Conservation (phyloP, 2,329 filamentous ascomycete genomes). For the Exophiala mesophila region DNA sequence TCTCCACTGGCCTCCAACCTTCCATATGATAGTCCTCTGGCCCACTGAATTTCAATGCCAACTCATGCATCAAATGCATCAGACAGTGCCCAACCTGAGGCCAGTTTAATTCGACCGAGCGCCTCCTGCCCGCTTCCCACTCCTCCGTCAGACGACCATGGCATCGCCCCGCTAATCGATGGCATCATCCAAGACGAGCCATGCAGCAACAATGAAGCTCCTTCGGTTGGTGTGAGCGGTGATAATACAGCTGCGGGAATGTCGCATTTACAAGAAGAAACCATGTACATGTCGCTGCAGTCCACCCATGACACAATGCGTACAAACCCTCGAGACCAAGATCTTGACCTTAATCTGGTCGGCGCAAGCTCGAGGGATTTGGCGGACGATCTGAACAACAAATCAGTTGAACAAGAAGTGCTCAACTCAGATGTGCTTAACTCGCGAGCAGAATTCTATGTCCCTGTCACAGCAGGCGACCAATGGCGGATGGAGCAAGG, state of each 20-base stretch:
- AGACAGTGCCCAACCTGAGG: slow-evolving; percentile 7
- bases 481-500: not conserved
- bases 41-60: slow-evolving; percentile 23
- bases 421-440: not conserved
- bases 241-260: slow-evolving; percentile 27
- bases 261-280: slow-evolving; percentile 25
- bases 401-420: not conserved
- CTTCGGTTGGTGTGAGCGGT: slow-evolving; percentile 7
- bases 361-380: not conserved
- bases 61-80: slow-evolving; percentile 21
- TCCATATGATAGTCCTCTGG: slow-evolving; percentile 24
- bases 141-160: slow-evolving; percentile 19
- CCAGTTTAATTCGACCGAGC: slow-evolving; percentile 15
- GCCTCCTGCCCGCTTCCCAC: slow-evolving; percentile 22
- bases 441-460: not conserved
- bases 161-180: slow-evolving; percentile 5
- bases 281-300: slow-evolving; percentile 17
- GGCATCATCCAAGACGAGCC: slow-evolving; percentile 4
- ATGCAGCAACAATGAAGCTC: slow-evolving; percentile 11
- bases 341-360: not conserved
- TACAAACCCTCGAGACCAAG: not conserved
- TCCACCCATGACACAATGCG: slow-evolving; percentile 12
- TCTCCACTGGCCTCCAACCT: not conserved
- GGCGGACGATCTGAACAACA: not conserved
- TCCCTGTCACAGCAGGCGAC: not conserved